Conservation (phyloP, 2,329 filamentous ascomycete genomes). For the Ophiostoma angusticollis region DNA sequence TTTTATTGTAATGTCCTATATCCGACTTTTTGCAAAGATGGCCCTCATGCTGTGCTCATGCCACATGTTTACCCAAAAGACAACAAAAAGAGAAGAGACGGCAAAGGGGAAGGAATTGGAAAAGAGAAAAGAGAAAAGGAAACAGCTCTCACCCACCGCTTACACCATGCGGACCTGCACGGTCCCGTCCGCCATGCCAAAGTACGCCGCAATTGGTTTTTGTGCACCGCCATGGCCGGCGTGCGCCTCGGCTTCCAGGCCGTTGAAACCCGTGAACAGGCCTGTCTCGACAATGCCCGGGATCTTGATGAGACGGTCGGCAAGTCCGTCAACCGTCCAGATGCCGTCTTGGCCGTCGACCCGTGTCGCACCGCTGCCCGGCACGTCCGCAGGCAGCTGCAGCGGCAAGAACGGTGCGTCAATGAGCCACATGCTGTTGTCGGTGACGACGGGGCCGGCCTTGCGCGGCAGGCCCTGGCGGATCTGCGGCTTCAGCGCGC, state of each 20-base stretch:
- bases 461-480: constrained; percentile 59
- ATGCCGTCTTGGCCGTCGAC: constrained; percentile 46
- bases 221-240: constrained; percentile 54
- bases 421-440: constrained; percentile 80
- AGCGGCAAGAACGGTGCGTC: constrained; percentile 79
- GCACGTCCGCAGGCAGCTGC: constrained; percentile 43
- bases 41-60: no score
- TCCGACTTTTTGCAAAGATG: background rate
- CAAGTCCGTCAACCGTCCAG: constrained; percentile 71
- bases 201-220: constrained; percentile 89
- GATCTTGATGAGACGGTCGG: constrained; percentile 62
- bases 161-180: constrained; percentile 36
- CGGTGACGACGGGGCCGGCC: constrained; percentile 66
- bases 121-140: no score
- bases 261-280: constrained; percentile 74
- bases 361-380: constrained; percentile 18
- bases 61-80: no score
- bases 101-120: background rate
- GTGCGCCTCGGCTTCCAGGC: constrained; percentile 45
- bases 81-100: no score
- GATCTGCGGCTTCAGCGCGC: constrained; percentile 56
- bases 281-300: constrained; percentile 86
- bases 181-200: constrained; percentile 70
- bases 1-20: constrained; percentile 3
- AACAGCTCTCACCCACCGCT: no score